phyloP scores from a whole-genome alignment of 805 yeast genomes.

The Ogataea zsoltii region DNA sequence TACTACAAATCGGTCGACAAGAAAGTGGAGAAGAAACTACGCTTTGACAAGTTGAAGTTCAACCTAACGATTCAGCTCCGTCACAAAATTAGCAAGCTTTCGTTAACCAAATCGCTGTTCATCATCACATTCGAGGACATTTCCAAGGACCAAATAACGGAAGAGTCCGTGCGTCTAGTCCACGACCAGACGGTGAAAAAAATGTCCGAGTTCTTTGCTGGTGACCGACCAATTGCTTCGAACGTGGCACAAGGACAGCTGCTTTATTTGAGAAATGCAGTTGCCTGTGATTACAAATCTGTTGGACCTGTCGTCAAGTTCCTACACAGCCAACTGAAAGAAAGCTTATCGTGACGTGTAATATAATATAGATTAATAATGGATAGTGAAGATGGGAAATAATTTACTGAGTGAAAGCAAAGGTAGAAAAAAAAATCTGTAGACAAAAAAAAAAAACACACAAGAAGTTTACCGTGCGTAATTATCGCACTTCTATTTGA shows the following conservation, averaged over 20 bases:
- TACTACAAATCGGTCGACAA: constrained; percentile 27
- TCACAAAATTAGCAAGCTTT: constrained; percentile 20
- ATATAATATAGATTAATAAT: too few species aligned
- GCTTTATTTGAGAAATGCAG: constrained; percentile 24
- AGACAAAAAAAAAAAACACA: neutral
- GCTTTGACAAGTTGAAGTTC: constrained; percentile 20
- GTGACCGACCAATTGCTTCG: constrained; percentile 15
- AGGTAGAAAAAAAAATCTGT: neutral
- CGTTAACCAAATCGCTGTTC: constrained; percentile 25
- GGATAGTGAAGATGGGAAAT: neutral
- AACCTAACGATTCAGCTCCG: constrained; percentile 26
- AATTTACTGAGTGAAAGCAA: neutral
- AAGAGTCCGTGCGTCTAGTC: constrained; percentile 14
- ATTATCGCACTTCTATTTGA: too few species aligned
- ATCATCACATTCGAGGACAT: constrained; percentile 24
- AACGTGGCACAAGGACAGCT: constrained; percentile 14
- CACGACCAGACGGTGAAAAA: constrained; percentile 9
- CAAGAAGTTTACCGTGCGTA: too few species aligned
- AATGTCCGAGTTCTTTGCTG: constrained; percentile 20
- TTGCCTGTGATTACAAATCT: constrained; percentile 29
- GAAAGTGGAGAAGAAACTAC: constrained; percentile 23
- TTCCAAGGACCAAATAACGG: constrained; percentile 9
- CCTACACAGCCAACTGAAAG: constrained; percentile 21
- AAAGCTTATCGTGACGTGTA: neutral
- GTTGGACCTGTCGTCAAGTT: constrained; percentile 20